A percentile compares a stretch with the other conserved stretches of the same genome.
These are phyloP conservation scores for Phytophthora colocasiae DNA, from an alignment of 352 stramenopile genomes.

Conservation along the genomic window DNA sequence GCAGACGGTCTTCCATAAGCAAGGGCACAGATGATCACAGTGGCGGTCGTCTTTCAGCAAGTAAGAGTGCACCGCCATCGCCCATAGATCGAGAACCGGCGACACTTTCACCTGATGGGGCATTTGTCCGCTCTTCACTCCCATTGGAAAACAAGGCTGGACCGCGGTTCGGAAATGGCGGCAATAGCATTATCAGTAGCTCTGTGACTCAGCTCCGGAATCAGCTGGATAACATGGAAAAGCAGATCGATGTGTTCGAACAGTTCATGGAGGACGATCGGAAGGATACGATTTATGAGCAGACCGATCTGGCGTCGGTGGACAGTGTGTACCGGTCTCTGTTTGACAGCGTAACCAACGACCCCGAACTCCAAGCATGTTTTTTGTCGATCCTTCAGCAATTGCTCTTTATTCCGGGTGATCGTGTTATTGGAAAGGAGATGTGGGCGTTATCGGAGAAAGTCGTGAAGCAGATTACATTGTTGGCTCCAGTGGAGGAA, in stretches of 20 bases:
- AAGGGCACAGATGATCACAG: constrained; percentile 32
- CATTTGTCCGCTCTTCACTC: constrained; percentile 40
- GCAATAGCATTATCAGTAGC: constrained; percentile 71
- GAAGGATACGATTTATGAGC: constrained; percentile 87
- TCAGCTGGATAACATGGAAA: constrained; percentile 89
- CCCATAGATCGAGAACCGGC: constrained; percentile 50
- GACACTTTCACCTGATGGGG: constrained; percentile 39
- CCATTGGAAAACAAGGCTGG: constrained; percentile 30
- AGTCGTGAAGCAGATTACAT: constrained; percentile 79
- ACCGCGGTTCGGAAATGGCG: constrained; percentile 36
- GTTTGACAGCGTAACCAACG: constrained; percentile 58
- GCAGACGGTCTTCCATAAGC: constrained; percentile 29
- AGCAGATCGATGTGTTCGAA: constrained; percentile 90
- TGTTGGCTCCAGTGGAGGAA: constrained; percentile 83
- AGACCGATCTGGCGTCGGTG: constrained; percentile 75
- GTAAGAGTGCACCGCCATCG: constrained; percentile 63
- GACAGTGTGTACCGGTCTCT: constrained; percentile 77
- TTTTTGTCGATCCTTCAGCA: constrained; percentile 85
- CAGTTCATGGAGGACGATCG: constrained; percentile 90
- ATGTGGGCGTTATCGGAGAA: constrained; percentile 87
- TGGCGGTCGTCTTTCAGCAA: constrained; percentile 33
- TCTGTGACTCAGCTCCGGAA: constrained; percentile 79
- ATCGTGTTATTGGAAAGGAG: constrained; percentile 86
- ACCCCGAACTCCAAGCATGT: constrained; percentile 71
- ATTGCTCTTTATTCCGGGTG: constrained; percentile 85